These are phyloP conservation scores for Suhomyces coccinellae DNA, from an alignment of 1,139 yeast genomes.

Conservation along the genomic window DNA sequence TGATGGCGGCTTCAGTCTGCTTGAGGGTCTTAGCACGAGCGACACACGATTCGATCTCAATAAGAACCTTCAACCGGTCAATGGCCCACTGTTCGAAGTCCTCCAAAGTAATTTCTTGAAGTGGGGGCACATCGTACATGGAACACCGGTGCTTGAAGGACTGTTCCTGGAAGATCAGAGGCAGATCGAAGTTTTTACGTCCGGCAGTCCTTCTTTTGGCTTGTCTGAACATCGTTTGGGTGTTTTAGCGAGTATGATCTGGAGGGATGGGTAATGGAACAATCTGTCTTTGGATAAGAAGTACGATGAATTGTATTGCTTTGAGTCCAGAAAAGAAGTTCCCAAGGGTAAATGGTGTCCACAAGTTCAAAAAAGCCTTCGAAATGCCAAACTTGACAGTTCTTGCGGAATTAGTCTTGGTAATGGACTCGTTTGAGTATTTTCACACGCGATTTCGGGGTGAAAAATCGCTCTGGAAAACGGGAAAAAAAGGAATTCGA, in stretches of 20 bases:
- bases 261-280: too few relatives aligned
- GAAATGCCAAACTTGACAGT: too few relatives aligned
- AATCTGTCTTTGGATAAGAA: too few relatives aligned
- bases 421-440: too few relatives aligned
- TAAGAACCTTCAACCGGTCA: conserved; percentile 77
- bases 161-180: conserved; percentile 20
- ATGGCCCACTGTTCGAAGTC: conserved; percentile 96
- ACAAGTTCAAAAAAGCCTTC: too few relatives aligned
- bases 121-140: conserved; percentile 74
- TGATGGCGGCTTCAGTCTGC: conserved; percentile 66
- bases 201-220: conserved; percentile 75
- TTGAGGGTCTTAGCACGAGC: conserved; percentile 63
- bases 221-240: conserved; percentile 63
- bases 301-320: too few relatives aligned
- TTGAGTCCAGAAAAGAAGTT: too few relatives aligned
- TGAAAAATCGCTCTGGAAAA: neutral
- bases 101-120: conserved; percentile 82
- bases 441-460: neutral
- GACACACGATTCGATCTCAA: conserved; percentile 77
- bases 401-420: too few relatives aligned
- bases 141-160: conserved; percentile 46
- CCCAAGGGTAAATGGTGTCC: too few relatives aligned
- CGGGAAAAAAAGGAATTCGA: neutral
- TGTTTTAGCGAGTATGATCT: neutral
- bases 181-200: conserved; percentile 61